Percentiles rank a stretch among this genome's conserved stretches.
phyloP scores from a whole-genome alignment of 352 stramenopile species.

The Pythium chondricola region DNA sequence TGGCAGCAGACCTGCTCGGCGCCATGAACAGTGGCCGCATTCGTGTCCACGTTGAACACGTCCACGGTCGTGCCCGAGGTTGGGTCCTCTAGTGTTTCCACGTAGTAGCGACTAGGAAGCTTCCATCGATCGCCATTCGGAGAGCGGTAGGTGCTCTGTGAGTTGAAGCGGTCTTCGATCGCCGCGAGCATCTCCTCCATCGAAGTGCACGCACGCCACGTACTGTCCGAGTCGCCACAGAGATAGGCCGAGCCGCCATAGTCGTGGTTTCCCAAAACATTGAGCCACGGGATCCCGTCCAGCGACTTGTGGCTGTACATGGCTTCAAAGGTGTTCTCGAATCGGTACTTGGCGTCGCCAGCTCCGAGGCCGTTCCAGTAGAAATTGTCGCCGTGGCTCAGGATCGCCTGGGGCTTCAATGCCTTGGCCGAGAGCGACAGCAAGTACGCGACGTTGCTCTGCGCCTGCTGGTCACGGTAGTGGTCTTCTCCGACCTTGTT shows the following conservation, averaged over 20 bases:
- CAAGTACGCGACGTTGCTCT: constrained; percentile 21
- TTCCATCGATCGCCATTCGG: constrained; percentile 70
- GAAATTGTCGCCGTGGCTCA: constrained; percentile 79
- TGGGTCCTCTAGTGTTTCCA: constrained; percentile 39
- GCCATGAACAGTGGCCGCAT: constrained; percentile 55
- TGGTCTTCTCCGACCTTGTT: constrained; percentile 12
- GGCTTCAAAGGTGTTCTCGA: constrained; percentile 60
- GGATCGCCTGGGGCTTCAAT: constrained; percentile 46
- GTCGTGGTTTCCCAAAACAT: constrained; percentile 78
- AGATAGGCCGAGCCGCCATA: constrained; percentile 70
- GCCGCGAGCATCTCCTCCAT: constrained; percentile 39
- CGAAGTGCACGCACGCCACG: constrained; percentile 32
- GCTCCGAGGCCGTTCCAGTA: constrained; percentile 73
- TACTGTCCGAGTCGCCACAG: constrained; percentile 37
- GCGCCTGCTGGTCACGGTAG: constrained; percentile 32
- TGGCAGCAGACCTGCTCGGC: constrained; percentile 76
- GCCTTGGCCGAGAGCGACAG: constrained; percentile 25
- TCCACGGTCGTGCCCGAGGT: constrained; percentile 45
- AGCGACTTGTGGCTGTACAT: constrained; percentile 54
- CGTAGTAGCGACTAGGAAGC: constrained; percentile 67
- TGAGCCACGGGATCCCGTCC: constrained; percentile 57
- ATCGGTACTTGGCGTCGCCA: constrained; percentile 44
- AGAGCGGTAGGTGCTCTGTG: constrained; percentile 60
- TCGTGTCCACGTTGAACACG: constrained; percentile 72
- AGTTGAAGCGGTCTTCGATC: constrained; percentile 50